Base-by-base conservation (phyloP, 2,329 filamentous ascomycete genomes). In the Fusarium stilboides region DNA sequence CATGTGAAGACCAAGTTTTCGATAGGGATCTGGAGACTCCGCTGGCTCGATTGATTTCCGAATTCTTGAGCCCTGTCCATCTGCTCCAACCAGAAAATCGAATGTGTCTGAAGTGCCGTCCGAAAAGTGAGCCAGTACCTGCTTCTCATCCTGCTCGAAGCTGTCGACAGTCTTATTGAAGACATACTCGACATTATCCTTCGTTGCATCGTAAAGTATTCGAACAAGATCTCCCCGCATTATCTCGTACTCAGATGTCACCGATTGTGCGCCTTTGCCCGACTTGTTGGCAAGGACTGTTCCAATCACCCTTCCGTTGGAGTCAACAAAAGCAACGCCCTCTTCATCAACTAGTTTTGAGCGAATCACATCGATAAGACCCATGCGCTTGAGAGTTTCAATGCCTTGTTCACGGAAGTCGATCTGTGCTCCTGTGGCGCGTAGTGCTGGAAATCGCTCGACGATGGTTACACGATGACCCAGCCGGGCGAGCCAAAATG, bases 231-330 rank as follows among this genome's bases (percentile, higher is more conserved):
- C 84, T 0, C 84, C 86, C 10, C 87, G 78, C 80, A 88, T 83
- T 47, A 89, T 87, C 74, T 88, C 87, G 37, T 81, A 83, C 22
- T 88, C 86, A 1, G 78, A 80, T 0, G 84, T 84, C 24, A 86
- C 78, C 20, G 73, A 77, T 45, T 81, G 33, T 61, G 74, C 31
- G 71, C 47, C 61, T 56, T 57, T 8, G 76, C 66, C 66, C 1
- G 66, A 67, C 6, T 15, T 69, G 8, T 69, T 69, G 33, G 66
- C 66, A 8, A 67, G 28, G 2, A 70, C 12, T 17, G 65, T 69
- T 4, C 43, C 66, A 0, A 47, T 24, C 62, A 67, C n/a, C 3
- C 44, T 62, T 5, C 66, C 66, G 7, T 43, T 20, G 0, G 47
- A 37, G 3, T 69, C 56, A 5, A 69, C 52, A 2, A 69, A 54